Evolutionary conservation across 2,329 filamentous ascomycete species (phyloP), one percentile per base, ranked within the genome.

Genomic region (Ascochyta fabae): DNA sequence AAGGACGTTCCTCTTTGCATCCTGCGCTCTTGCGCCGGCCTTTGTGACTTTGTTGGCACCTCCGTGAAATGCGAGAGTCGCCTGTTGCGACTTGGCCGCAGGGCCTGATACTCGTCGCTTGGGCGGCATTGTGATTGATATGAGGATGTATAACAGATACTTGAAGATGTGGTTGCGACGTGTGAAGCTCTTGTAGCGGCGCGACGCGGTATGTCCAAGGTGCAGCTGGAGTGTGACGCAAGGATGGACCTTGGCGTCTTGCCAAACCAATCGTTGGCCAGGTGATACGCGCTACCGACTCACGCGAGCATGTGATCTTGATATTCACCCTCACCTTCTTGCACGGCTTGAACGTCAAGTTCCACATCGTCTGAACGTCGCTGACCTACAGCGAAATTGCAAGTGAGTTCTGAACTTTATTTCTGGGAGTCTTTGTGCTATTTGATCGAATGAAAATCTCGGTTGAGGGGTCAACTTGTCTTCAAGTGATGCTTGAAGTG

Each of bases 31-130:
- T 36, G 78, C 69, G 41, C 68, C 62, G 13, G 83, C 77, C 73
- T 89, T 89, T 50, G 85, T 87, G 64, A 88, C 80, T 75, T 81
- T 81, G 61, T 78, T 78, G 34, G 80, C 78, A 50, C 81, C 78
- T 58, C 79, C 77, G 63, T 84, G 81, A 77, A 89, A 89, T 35
- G 85, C 83, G 64, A 89, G 83, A n/a, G 83, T 87, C 7, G 83
- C 78, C 73, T 87, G 84, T 29, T 80, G 82, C n/a, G 79, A 72
- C 65, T 83, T 81, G 61, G 78, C 72, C 57, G 79, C 67, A 36
- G 78, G 68, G 44, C 78, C 71, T 26, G 76, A 69, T 40, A 70
- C 64, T 62, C 74, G 71, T 47, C 78, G 75, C 63, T 79, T 80
- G 16, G 80, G 78, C 47, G 80, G 74, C 80, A 81, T 81, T 33